A percentile compares a stretch with the other conserved stretches of the same genome.
Evolutionary conservation across 192 early-diverging fungal genomes (phyloP).

Genomic region (Cladochytrium replicatum): DNA sequence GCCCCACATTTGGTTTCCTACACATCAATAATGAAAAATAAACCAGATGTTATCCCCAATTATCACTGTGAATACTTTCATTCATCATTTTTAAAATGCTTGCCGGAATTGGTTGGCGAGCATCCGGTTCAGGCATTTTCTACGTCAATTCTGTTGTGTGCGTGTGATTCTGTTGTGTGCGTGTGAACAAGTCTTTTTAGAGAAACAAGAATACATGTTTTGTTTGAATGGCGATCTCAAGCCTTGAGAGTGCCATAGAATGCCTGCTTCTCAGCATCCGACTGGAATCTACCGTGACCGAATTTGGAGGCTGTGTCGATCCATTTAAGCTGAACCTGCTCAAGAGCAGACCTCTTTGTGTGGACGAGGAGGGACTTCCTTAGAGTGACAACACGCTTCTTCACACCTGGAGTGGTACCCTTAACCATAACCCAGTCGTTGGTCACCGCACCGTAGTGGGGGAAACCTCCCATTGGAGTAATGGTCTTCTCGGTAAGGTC

Average conservation of each 20-base stretch:
- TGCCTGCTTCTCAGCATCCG: constrained; percentile 84
- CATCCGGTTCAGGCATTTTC: no score
- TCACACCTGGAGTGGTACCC: constrained; percentile 92
- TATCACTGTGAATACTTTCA: no score
- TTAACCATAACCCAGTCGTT: constrained; percentile 99
- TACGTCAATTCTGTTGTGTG: no score
- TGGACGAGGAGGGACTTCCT: constrained; percentile 95
- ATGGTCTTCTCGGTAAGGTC: constrained; percentile 93
- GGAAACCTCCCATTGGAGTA: constrained; percentile 98
- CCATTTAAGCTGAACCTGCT: constrained; percentile 96
- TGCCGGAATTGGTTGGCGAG: no score
- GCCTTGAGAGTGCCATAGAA: constrained; percentile 70
- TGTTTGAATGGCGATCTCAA: no score
- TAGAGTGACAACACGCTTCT: constrained; percentile 94
- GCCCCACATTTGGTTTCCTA: no score
- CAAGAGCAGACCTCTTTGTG: constrained; percentile 92
- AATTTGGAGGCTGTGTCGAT: constrained; percentile 99
- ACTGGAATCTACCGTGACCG: constrained; percentile 99
- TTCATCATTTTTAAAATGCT: no score
- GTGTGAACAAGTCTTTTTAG: no score
- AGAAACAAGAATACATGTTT: no score
- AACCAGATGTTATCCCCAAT: no score
- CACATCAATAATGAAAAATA: no score
- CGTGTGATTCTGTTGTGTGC: no score
- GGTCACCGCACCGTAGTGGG: constrained; percentile 97